phyloP scores from a whole-genome alignment of 2,329 filamentous ascomycete species.

The Raffaelea deltoideospora region DNA sequence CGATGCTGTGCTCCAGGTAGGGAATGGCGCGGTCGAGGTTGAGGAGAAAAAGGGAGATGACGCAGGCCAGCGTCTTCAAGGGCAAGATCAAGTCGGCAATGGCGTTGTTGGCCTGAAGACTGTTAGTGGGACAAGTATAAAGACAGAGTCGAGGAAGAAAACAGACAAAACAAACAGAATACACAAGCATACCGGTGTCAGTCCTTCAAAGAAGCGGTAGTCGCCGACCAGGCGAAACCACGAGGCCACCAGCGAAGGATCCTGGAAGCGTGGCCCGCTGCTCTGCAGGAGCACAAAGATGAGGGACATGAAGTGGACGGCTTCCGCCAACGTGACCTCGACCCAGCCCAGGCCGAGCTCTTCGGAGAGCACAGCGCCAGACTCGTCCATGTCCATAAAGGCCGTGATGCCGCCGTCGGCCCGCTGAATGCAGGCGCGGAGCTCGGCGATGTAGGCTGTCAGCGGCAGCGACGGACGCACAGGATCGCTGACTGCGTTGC shows the following conservation, averaged over 20 bases:
- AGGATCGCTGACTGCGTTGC: conserved; percentile 1
- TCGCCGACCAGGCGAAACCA: conserved; percentile 65
- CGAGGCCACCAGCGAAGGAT: conserved; percentile 41
- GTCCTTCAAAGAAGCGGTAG: conserved; percentile 52
- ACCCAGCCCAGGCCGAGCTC: conserved; percentile 44
- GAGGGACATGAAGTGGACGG: conserved; percentile 58
- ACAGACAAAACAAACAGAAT: background rate
- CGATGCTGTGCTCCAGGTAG: conserved; percentile 36
- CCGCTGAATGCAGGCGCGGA: conserved; percentile 32
- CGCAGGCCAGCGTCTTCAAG: conserved; percentile 53
- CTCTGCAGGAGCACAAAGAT: conserved; percentile 55
- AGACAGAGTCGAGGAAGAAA: background rate
- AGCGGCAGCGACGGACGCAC: conserved; percentile 25
- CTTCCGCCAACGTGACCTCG: conserved; percentile 50
- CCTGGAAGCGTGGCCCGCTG: conserved; percentile 36
- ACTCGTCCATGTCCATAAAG: conserved; percentile 33
- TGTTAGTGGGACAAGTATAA: no score
- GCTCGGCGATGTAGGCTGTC: conserved; percentile 30
- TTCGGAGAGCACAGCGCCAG: conserved; percentile 26
- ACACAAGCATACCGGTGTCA: conserved; percentile 34
- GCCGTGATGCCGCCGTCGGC: conserved; percentile 32
- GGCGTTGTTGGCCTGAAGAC: conserved; percentile 23
- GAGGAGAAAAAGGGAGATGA: conserved; percentile 58
- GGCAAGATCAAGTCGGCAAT: conserved; percentile 40
- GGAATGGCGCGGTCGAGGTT: conserved; percentile 46